These are phyloP conservation scores for Dothiorella sarmentorum DNA, from an alignment of 2,329 filamentous ascomycete genomes.

Conservation along the genomic window DNA sequence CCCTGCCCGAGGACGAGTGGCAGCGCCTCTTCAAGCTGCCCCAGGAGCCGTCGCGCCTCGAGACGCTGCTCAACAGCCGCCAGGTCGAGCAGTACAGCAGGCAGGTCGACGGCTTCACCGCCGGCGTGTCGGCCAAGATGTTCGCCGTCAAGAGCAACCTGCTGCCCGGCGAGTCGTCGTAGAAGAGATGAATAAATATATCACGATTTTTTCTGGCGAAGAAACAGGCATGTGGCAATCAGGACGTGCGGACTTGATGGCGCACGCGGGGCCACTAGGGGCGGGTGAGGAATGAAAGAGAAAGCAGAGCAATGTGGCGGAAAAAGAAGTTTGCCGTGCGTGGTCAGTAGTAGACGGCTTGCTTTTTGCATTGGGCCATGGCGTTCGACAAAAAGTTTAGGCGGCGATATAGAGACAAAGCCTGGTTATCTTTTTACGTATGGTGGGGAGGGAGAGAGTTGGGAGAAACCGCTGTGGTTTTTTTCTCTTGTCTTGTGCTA, in stretches of 20 bases:
- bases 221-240: not conserved
- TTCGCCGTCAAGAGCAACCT: slow-evolving; percentile 81
- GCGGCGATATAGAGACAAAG: not conserved
- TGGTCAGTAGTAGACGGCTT: not conserved
- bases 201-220: not conserved
- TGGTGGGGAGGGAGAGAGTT: not conserved
- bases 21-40: slow-evolving; percentile 97
- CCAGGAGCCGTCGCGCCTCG: slow-evolving; percentile 85
- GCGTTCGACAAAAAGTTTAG: slow-evolving; percentile 11
- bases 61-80: slow-evolving; percentile 89
- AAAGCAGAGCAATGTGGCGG: not conserved
- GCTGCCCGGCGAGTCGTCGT: slow-evolving; percentile 50
- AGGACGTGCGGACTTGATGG: no score
- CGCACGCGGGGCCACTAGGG: not conserved
- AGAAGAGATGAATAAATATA: not conserved
- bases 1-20: slow-evolving; percentile 95
- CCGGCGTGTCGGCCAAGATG: slow-evolving; percentile 92
- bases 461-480: not conserved
- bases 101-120: slow-evolving; percentile 95
- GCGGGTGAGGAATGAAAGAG: not conserved
- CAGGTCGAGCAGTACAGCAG: slow-evolving; percentile 98
- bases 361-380: slow-evolving; percentile 15
- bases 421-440: not conserved
- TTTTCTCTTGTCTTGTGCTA: not conserved
- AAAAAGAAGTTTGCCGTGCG: not conserved